Percentiles rank a stretch among this genome's conserved stretches.
phyloP scores from a whole-genome alignment of 805 yeast genomes.

The Nakazawaea laoshanensis region DNA sequence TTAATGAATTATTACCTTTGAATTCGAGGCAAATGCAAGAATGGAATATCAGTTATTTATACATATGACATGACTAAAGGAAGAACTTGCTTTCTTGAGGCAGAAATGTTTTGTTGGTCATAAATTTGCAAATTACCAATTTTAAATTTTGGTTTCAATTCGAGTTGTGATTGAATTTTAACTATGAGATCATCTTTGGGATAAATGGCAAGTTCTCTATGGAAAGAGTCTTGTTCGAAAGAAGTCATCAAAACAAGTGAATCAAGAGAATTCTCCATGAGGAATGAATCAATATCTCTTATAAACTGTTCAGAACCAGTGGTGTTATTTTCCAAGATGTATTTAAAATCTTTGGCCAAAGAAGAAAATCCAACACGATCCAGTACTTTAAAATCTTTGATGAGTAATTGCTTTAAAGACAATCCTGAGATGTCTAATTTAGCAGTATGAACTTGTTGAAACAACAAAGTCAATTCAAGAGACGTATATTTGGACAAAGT shows the following conservation, averaged over 20 bases:
- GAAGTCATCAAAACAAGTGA: constrained; percentile 41
- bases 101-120: constrained; percentile 44
- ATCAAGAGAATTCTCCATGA: constrained; percentile 25
- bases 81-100: constrained; percentile 83
- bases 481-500: constrained; percentile 22
- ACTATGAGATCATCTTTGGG: constrained; percentile 9
- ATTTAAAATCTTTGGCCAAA: constrained; percentile 51
- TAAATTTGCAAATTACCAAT: constrained; percentile 18
- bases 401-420: constrained; percentile 48
- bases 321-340: constrained; percentile 29
- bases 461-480: constrained; percentile 19
- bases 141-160: constrained; percentile 12
- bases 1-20: constrained; percentile 27
- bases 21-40: constrained; percentile 14
- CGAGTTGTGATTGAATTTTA: constrained; percentile 11
- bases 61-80: constrained; percentile 35
- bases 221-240: constrained; percentile 22
- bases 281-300: constrained; percentile 15
- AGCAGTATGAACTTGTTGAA: constrained; percentile 28
- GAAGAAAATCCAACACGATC: constrained; percentile 68
- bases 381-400: constrained; percentile 83
- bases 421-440: constrained; percentile 63
- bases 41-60: constrained; percentile 23
- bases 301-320: constrained; percentile 12
- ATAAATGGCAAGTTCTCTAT: constrained; percentile 34